These are phyloP conservation scores for Pythium scleroteichum DNA, from an alignment of 352 stramenopile genomes.

Conservation along the genomic window DNA sequence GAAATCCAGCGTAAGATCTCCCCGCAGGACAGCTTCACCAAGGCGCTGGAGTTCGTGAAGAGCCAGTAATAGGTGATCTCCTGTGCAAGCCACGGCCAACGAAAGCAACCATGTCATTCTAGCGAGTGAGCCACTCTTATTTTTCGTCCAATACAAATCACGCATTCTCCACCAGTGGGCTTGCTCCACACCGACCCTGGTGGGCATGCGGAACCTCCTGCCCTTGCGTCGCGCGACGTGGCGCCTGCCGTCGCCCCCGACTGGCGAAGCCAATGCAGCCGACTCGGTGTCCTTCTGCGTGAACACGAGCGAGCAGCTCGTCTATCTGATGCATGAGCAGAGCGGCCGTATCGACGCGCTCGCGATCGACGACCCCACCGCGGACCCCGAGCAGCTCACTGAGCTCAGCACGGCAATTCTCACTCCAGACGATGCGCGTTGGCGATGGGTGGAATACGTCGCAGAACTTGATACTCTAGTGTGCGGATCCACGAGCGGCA, in stretches of 20 bases:
- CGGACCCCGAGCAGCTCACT: constrained; percentile 33
- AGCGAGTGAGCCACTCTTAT: neutral
- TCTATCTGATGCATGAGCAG: constrained; percentile 25
- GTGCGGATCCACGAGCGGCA: constrained; percentile 49
- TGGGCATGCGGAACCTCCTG: constrained; percentile 61
- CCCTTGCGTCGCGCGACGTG: constrained; percentile 47
- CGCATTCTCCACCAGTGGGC: no score
- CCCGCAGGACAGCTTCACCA: constrained; percentile 80
- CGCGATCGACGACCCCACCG: constrained; percentile 25
- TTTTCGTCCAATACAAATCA: constrained; percentile 17
- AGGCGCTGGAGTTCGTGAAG: constrained; percentile 70
- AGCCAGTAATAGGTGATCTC: no score
- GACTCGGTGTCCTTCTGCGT: constrained; percentile 29
- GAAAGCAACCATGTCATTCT: constrained; percentile 19
- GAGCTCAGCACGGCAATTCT: constrained; percentile 34
- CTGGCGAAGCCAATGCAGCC: neutral
- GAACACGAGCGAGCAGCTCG: constrained; percentile 33
- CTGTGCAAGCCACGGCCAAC: neutral
- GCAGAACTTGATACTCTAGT: constrained; percentile 60
- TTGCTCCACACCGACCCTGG: no score
- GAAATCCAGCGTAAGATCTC: constrained; percentile 73
- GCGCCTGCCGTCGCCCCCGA: constrained; percentile 26
- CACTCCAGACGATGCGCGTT: constrained; percentile 23
- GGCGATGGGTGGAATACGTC: constrained; percentile 68
- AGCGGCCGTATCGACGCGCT: constrained; percentile 25